phyloP scores from a whole-genome alignment of 257 asterid species.

The Salvia miltiorrhiza region DNA sequence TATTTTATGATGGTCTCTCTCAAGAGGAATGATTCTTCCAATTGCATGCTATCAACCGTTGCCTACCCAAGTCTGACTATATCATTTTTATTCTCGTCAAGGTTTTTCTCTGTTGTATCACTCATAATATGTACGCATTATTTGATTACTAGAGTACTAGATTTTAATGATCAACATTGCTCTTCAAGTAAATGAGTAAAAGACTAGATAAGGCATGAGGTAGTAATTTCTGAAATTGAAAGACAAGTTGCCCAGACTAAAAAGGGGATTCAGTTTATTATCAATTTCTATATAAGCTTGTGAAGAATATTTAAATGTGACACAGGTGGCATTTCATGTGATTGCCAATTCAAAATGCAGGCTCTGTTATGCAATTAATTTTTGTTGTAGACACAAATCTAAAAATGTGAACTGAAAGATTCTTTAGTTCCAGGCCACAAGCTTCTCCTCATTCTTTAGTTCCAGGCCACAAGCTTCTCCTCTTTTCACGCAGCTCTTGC shows the following conservation, averaged over 20 bases:
- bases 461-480: not conserved
- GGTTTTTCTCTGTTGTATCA: not conserved
- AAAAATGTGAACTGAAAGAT: not conserved
- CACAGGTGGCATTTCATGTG: not conserved
- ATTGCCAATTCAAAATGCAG: not conserved
- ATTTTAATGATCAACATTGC: not conserved
- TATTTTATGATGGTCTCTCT: not conserved
- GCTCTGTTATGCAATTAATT: not conserved
- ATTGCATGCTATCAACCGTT: not conserved
- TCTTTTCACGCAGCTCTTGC: slow-evolving; percentile 2
- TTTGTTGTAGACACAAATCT: not conserved
- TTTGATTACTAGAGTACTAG: not conserved
- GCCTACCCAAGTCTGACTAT: not conserved
- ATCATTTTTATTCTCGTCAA: not conserved
- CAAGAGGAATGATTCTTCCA: not conserved
- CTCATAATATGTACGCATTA: not conserved
- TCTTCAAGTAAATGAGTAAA: not conserved
- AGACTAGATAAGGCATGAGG: not conserved
- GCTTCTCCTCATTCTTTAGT: not conserved
- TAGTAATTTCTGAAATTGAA: not conserved
- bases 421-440: not conserved
- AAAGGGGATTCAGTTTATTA: not conserved
- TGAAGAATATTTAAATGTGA: not conserved
- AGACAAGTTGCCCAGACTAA: not conserved
- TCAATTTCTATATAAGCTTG: not conserved